phyloP scores from a whole-genome alignment of 805 yeast genomes.

The Nadsonia fulvescens region DNA sequence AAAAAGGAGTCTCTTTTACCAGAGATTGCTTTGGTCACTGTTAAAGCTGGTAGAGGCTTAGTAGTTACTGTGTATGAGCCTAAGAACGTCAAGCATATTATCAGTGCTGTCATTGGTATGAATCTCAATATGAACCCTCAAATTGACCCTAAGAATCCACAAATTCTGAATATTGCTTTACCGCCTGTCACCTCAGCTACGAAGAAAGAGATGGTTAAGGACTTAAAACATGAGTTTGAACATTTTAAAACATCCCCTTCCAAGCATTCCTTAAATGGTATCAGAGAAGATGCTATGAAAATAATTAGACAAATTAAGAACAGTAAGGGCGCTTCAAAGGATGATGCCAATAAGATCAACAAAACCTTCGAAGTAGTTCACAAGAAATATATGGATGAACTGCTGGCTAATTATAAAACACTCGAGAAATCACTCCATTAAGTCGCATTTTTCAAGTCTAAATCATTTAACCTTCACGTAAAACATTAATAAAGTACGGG shows the following conservation, averaged over 20 bases:
- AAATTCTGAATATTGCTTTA: slow-evolving; percentile 51
- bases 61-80: slow-evolving; percentile 82
- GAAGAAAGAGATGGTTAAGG: slow-evolving; percentile 34
- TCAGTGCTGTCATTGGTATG: slow-evolving; percentile 52
- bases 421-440: too few species aligned
- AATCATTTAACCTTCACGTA: too few species aligned
- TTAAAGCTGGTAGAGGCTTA: slow-evolving; percentile 48
- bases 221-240: slow-evolving; percentile 50
- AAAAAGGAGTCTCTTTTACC: too few species aligned
- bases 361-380: slow-evolving; percentile 51
- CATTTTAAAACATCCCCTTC: slow-evolving; percentile 34
- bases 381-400: slow-evolving; percentile 41
- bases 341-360: slow-evolving; percentile 26
- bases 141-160: slow-evolving; percentile 52
- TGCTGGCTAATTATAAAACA: slow-evolving; percentile 35
- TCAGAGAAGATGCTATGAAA: slow-evolving; percentile 42
- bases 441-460: too few species aligned
- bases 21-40: slow-evolving; percentile 47
- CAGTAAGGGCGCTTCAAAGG: slow-evolving; percentile 32
- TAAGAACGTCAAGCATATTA: slow-evolving; percentile 43
- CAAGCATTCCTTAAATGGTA: slow-evolving; percentile 32
- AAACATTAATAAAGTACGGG: too few species aligned
- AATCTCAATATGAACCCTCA: slow-evolving; percentile 68
- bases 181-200: slow-evolving; percentile 62
- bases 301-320: slow-evolving; percentile 33